Conservation (phyloP, 495 filamentous ascomycete species). For the Clavariopsis aquatica region DNA sequence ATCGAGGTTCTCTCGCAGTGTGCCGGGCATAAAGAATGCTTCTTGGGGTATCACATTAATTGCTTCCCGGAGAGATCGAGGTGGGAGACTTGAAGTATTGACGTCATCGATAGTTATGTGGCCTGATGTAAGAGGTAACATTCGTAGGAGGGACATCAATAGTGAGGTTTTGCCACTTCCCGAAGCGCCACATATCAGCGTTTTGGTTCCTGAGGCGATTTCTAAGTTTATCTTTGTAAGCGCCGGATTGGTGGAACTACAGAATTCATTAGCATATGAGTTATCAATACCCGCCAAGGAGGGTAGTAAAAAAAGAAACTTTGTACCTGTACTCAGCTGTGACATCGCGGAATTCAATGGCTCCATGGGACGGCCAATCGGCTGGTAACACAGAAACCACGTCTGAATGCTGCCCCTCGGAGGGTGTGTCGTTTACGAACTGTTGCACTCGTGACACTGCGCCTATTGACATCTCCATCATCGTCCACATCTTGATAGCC, state of each 20-base stretch:
- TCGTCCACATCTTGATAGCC: constrained; percentile 49
- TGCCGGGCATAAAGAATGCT: constrained; percentile 58
- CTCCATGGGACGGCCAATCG: not conserved
- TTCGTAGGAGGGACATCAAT: constrained; percentile 57
- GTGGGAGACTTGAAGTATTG: constrained; percentile 55
- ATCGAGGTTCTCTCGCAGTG: constrained; percentile 18
- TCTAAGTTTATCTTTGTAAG: constrained; percentile 55
- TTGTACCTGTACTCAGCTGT: constrained; percentile 44
- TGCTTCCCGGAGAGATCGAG: constrained; percentile 55
- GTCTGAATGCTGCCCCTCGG: not conserved
- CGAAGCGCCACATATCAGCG: constrained; percentile 62
- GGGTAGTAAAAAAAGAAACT: not conserved
- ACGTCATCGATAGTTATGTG: constrained; percentile 56
- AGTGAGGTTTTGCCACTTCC: constrained; percentile 65
- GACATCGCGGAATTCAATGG: not conserved
- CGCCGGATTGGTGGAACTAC: constrained; percentile 30
- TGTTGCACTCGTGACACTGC: constrained; percentile 50
- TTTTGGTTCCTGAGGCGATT: constrained; percentile 53
- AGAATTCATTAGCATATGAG: not conserved
- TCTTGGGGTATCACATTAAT: constrained; percentile 65
- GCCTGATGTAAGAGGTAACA: constrained; percentile 52
- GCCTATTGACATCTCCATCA: constrained; percentile 55
- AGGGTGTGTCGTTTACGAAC: constrained; percentile 37
- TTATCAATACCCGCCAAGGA: not conserved
- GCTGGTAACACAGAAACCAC: not conserved